Evolutionary conservation across 306 rosid genomes (phyloP), one percentile per base, ranked within the genome.

Genomic region (Argentina anserina): DNA sequence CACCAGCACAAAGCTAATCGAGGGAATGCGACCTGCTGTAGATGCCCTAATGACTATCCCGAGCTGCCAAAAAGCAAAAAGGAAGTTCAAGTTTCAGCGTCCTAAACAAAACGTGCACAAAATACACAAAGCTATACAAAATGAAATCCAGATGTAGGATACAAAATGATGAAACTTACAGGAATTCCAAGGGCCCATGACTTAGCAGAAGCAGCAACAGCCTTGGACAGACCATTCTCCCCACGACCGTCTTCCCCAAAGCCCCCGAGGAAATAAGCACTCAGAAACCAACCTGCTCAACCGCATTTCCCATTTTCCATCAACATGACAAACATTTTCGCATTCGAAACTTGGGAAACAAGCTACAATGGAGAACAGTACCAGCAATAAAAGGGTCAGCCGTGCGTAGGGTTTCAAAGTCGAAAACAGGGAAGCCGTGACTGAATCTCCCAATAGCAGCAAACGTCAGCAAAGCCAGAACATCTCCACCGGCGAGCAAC

Each of bases 351-450:
- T 34, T 25, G 3, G 50, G 40, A 11, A 7, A 4, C 75, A 55
- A 8, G 36, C 50, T 69, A 55, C 28, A 55, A 45, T 17, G 37
- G 37, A 18, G 23, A 68, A 74, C 23, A 83, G 23, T 65, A 94
- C 97, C 99, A 20, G 99, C 99, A 80, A 94, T 78, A 72, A 94
- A 94, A 72, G 97, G 99, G 69, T 91, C 99, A n/a, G 92, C 97
- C 3, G 97, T 89, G 15, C 77, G 87, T 52, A 94, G 71, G 0
- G 96, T 94, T 75, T 94, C 97, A 9, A 86, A 26, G 46, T 94
- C 97, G 4, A 90, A 81, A 78, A 88, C 83, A 52, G 97, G 72
- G 45, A 88, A 81, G 25, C 99, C 97, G 66, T 91, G 97, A 72
- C 91, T 90, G 39, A 80, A 94, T 83, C 99, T 87, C 75, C 99